Evolutionary conservation across 2,329 filamentous ascomycete genomes (phyloP).

Genomic region (Fusarium solani-melongenae): DNA sequence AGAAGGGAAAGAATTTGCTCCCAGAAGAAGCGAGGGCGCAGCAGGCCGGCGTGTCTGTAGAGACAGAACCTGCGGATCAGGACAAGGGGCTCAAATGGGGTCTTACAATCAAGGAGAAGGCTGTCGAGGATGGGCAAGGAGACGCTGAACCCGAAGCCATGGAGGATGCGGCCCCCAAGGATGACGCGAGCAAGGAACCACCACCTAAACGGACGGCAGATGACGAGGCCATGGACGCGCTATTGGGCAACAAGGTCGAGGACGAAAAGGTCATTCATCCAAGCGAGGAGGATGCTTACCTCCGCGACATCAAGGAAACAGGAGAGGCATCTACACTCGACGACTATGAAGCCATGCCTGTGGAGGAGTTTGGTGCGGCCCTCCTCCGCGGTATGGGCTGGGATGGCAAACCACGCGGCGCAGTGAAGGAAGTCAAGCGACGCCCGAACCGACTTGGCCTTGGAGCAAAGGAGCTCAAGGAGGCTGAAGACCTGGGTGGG

Average conservation of each 20-base stretch:
- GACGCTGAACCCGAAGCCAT: slow-evolving; percentile 19
- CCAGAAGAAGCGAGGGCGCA: slow-evolving; percentile 65
- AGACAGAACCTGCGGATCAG: slow-evolving; percentile 56
- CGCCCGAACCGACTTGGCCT: slow-evolving; percentile 87
- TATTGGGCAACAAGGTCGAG: slow-evolving; percentile 67
- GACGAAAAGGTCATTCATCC: slow-evolving; percentile 64
- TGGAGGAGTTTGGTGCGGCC: slow-evolving; percentile 94
- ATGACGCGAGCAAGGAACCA: slow-evolving; percentile 14
- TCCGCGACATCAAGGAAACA: slow-evolving; percentile 74
- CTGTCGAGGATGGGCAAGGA: slow-evolving; percentile 66
- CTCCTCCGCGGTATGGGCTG: slow-evolving; percentile 94
- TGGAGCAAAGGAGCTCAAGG: slow-evolving; percentile 84
- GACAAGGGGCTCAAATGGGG: slow-evolving; percentile 68
- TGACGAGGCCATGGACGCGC: slow-evolving; percentile 72
- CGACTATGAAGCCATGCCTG: slow-evolving; percentile 88
- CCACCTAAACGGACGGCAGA: slow-evolving; percentile 48
- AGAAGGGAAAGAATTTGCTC: slow-evolving; percentile 65
- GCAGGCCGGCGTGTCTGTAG: slow-evolving; percentile 47
- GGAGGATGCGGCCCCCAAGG: slow-evolving; percentile 6
- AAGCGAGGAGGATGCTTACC: slow-evolving; percentile 76
- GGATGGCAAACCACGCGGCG: slow-evolving; percentile 74
- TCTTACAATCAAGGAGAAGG: slow-evolving; percentile 58
- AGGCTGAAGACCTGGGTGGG: slow-evolving; percentile 77
- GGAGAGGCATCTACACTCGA: slow-evolving; percentile 82
- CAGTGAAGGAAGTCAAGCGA: slow-evolving; percentile 72